Evolutionary conservation across 1,139 yeast species (phyloP), one percentile per base, ranked within the genome.

Genomic region (Geotrichum siamense): DNA sequence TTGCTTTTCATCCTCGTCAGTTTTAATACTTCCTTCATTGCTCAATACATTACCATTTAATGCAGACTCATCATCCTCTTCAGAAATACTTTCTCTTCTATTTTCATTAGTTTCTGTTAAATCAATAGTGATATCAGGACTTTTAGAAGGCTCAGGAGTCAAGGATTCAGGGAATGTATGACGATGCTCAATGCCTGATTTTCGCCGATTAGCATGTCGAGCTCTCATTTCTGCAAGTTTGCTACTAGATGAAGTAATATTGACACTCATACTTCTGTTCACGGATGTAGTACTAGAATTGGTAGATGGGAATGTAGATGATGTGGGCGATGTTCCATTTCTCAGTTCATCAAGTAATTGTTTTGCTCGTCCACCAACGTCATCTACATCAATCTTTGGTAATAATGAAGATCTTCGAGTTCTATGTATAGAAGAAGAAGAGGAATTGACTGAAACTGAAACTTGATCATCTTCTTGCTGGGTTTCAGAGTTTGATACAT

Each of bases 331-430:
- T 26, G 51, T 55, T 5, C 60, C 62, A 16, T 75, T 72, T 51
- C 84, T 64, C 29, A 79, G 65, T 51, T 78, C 83, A 51, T 72
- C 75, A 25, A 79, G 67, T 48, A 80, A 67, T 51, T 69, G 72
- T 53, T 82, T 66, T 0, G 86, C 87, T 46, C 86, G 68, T 3
- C 71, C 70, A 3, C 79, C 79, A 23, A 77, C 70, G 53, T 75
- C 79, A 20, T 43, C 45, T 5, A 30, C 22, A 30, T 61, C 71
- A 3, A 67, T 82, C 16, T 80, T 83, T 12, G 41, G 22, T 10
- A 33, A 30, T 10, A 29, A 8, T 22, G 38, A 10, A 5, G 40
- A 36, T 17, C 15, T 25, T 13, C 44, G 37, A 2, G 30, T 10
- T 12, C 26, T 20, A 5, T 13, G 4, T 4, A 26, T 5, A 20